Conservation (phyloP, 257 asterid genomes). For the Solanum piurae region DNA sequence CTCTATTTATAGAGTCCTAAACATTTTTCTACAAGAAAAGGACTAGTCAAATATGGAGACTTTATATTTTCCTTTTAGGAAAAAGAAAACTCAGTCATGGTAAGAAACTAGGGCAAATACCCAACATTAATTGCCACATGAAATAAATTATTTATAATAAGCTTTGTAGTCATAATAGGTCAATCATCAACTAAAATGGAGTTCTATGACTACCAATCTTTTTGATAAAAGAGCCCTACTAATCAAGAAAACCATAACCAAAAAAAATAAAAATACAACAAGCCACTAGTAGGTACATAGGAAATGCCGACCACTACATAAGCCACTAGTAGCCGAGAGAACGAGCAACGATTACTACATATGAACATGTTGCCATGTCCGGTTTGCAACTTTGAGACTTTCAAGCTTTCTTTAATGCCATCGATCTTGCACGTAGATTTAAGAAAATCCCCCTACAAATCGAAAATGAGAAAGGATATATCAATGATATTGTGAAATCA, state of each 20-base stretch:
- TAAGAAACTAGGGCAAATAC: no score
- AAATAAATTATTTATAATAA: neutral
- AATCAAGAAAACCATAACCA: neutral
- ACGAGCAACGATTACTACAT: neutral
- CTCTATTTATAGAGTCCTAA: no score
- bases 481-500: neutral
- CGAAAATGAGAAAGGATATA: neutral
- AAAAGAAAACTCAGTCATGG: no score
- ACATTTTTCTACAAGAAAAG: no score
- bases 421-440: slow-evolving; percentile 61
- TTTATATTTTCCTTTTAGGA: no score
- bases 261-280: neutral
- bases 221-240: neutral
- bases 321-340: neutral
- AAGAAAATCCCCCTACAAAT: slow-evolving; percentile 64
- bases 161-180: neutral
- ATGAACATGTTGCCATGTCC: neutral
- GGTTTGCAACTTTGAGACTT: neutral
- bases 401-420: slow-evolving; percentile 41
- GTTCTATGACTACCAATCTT: neutral
- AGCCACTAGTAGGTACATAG: neutral
- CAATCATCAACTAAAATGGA: neutral
- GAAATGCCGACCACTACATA: neutral
- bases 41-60: no score
- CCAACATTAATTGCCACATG: neutral